Base-by-base conservation (phyloP, 2,329 filamentous ascomycete species). In the Claviceps citrina region DNA sequence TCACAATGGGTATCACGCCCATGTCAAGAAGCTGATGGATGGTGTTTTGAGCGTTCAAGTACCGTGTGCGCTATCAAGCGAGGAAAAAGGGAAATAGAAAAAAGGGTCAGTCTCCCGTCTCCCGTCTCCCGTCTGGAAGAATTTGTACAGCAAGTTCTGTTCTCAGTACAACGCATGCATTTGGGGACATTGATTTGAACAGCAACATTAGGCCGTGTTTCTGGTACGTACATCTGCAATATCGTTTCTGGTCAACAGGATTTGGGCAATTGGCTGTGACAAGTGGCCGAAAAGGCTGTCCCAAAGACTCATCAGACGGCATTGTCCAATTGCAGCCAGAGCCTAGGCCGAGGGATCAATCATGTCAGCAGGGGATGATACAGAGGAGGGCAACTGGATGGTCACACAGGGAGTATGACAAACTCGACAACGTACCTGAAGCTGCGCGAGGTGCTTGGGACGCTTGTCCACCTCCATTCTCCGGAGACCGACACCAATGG, bases 1-100 rank as follows among this genome's bases (percentile, higher is more conserved):
- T 98, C 47, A 98, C 91, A 52, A 98, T 95, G 8, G 91, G 91
- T 46, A 98, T 93, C 20, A 96, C 89, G 2, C 87, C 87, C 81
- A 95, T 91, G 52, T 87, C 79, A 15, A 98, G 66, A 35, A 96
- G 71, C 59, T 94, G 85, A 39, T 77, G 73, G 57, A 98, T 84
- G 0, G 91, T 96, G 55, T 94, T 95, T 62, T 95, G 86, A 0
- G 91, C 91, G 64, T 98, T 98, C 47, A 87, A 72, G 58, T 96
- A 98, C 67, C 93, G 83, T 22, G 85, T 89, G 44, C 85, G 79
- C 76, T 86, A 33, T 20, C 12, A 9, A 18, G 15, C 9, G 12
- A 37, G 7, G 1, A 35, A 19, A 9, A n/a, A n/a, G n/a, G n/a
- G n/a, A n/a, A n/a, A n/a, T n/a, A n/a, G n/a, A n/a, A n/a, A 12